A percentile compares a stretch with the other conserved stretches of the same genome.
phyloP scores from a whole-genome alignment of 1,284 basidiomycete species.

The Puccinia coronata region DNA sequence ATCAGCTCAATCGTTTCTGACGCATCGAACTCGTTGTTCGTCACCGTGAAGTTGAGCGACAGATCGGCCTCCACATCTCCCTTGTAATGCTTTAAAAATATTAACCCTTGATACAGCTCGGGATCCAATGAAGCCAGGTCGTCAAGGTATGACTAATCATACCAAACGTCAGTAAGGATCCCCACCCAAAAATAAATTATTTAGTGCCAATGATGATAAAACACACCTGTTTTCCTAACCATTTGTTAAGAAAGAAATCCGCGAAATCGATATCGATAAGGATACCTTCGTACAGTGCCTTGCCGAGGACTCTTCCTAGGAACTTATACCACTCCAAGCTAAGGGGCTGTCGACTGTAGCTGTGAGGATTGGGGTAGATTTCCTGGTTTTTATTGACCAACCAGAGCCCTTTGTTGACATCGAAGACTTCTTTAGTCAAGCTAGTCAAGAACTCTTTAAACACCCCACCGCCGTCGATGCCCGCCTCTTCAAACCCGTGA shows the following conservation, averaged over 20 bases:
- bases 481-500: constrained; percentile 80
- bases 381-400: constrained; percentile 83
- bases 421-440: constrained; percentile 87
- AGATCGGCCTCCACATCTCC: constrained; percentile 81
- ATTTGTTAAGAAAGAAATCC: constrained; percentile 85
- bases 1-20: constrained; percentile 77
- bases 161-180: constrained; percentile 1
- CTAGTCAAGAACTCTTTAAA: constrained; percentile 98
- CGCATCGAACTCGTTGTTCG: constrained; percentile 85
- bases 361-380: constrained; percentile 89
- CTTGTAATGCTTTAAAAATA: constrained; percentile 88
- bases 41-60: constrained; percentile 87
- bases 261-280: constrained; percentile 95
- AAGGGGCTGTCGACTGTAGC: constrained; percentile 81
- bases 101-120: constrained; percentile 86
- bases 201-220: constrained; percentile 50
- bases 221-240: constrained; percentile 62
- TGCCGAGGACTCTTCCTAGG: constrained; percentile 87
- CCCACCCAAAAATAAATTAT: neutral
- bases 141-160: constrained; percentile 63
- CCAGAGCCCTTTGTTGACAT: constrained; percentile 92
- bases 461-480: constrained; percentile 93
- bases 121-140: constrained; percentile 87
- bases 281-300: constrained; percentile 95
- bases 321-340: constrained; percentile 92